phyloP scores from a whole-genome alignment of 306 rosid species.

The Trifolium subterraneum region DNA sequence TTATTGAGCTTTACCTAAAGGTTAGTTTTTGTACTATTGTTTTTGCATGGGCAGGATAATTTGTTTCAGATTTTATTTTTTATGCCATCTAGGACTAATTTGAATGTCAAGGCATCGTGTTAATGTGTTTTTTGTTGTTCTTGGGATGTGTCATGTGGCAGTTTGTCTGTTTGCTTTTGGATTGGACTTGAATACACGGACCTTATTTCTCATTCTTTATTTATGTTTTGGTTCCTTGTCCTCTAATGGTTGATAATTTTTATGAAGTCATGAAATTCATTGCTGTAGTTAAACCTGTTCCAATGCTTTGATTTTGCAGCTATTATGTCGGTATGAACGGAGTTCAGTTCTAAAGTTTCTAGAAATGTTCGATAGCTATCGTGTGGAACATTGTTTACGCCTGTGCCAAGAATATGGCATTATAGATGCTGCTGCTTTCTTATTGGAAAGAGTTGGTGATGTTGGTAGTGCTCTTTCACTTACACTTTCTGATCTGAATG shows the following conservation, averaged over 20 bases:
- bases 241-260: background rate
- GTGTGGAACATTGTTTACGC: slow-evolving; percentile 87
- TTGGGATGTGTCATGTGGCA: slow-evolving; percentile 19
- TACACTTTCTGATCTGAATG: slow-evolving; percentile 78
- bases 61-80: slow-evolving; percentile 21
- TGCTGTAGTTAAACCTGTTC: slow-evolving; percentile 26
- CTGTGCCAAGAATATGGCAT: slow-evolving; percentile 88
- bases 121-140: slow-evolving; percentile 26
- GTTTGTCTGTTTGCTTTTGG: slow-evolving; percentile 21
- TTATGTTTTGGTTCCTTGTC: slow-evolving; percentile 24
- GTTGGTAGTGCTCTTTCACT: slow-evolving; percentile 91
- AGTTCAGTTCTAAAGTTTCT: slow-evolving; percentile 90
- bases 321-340: slow-evolving; percentile 83
- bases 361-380: slow-evolving; percentile 91
- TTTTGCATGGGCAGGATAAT: slow-evolving; percentile 7
- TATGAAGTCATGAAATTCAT: slow-evolving; percentile 10
- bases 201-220: slow-evolving; percentile 27
- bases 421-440: slow-evolving; percentile 89
- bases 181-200: slow-evolving; percentile 20
- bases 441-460: slow-evolving; percentile 94
- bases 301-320: slow-evolving; percentile 59
- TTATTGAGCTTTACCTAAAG: slow-evolving; percentile 93
- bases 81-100: slow-evolving; percentile 10
- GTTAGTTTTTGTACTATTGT: slow-evolving; percentile 53
- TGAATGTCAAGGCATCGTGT: slow-evolving; percentile 32